phyloP scores from a whole-genome alignment of 2,329 filamentous ascomycete species.

The Fusarium sp. region DNA sequence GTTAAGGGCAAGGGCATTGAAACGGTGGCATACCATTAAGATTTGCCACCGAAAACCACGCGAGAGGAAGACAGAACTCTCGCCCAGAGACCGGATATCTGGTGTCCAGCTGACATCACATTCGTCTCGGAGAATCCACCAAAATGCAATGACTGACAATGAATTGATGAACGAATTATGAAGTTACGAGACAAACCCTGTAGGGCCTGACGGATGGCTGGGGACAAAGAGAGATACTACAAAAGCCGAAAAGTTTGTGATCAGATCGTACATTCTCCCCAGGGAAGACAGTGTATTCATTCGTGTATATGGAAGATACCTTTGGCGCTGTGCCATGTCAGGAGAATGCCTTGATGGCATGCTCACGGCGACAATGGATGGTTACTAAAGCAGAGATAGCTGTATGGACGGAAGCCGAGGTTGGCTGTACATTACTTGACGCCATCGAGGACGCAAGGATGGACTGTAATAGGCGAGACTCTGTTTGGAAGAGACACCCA shows the following conservation, averaged over 20 bases:
- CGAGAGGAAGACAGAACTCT: slow-evolving; percentile 47
- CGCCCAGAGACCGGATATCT: slow-evolving; percentile 6
- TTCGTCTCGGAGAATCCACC: neutral
- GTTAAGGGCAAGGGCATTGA: slow-evolving; percentile 52
- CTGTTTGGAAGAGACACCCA: neutral
- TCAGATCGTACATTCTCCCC: slow-evolving; percentile 14
- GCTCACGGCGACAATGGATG: neutral
- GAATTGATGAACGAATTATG: slow-evolving; percentile 38
- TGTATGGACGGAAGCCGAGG: neutral
- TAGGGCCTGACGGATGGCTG: neutral
- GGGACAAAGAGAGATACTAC: neutral
- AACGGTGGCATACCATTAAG: slow-evolving; percentile 19
- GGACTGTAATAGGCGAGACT: neutral
- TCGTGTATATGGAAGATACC: neutral
- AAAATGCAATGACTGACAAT: slow-evolving; percentile 31
- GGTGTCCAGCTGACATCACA: neutral
- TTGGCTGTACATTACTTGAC: slow-evolving; percentile 4
- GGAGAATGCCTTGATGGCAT: neutral
- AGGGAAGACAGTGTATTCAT: neutral
- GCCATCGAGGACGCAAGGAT: neutral
- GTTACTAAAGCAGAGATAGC: neutral
- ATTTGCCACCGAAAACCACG: neutral
- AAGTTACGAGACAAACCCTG: slow-evolving; percentile 35
- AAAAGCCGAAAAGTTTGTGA: slow-evolving; percentile 25
- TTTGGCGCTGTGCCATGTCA: neutral